These are phyloP conservation scores for Mortierella sp. DNA, from an alignment of 371 early-diverging fungal species.

Conservation along the genomic window DNA sequence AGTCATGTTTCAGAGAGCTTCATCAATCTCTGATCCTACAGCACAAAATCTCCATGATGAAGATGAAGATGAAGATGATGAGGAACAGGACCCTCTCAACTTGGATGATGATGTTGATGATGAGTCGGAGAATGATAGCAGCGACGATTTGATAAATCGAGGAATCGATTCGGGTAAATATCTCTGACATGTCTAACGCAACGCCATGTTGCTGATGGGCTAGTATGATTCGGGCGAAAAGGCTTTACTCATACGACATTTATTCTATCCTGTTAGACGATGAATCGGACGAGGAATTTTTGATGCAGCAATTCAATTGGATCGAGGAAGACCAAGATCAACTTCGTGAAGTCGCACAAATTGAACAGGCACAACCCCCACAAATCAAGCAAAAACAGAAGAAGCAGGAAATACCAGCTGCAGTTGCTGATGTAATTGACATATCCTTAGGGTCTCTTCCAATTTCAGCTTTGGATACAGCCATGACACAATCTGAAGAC, in stretches of 20 bases:
- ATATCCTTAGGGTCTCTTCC: slow-evolving; percentile 1
- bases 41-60: slow-evolving; percentile 4
- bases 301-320: slow-evolving; percentile 56
- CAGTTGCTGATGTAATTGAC: not conserved
- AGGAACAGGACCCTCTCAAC: not conserved
- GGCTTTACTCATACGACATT: slow-evolving; percentile 1
- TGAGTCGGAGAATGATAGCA: slow-evolving; percentile 26
- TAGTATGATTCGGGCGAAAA: not conserved
- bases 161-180: slow-evolving; percentile 40
- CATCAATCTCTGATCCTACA: slow-evolving; percentile 24
- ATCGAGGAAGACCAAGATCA: slow-evolving; percentile 48
- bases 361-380: not conserved
- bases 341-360: not conserved
- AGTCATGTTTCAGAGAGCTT: slow-evolving; percentile 31
- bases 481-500: slow-evolving; percentile 54
- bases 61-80: slow-evolving; percentile 13
- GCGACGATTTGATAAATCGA: slow-evolving; percentile 42
- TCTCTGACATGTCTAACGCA: not conserved
- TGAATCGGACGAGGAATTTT: slow-evolving; percentile 42
- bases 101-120: slow-evolving; percentile 10
- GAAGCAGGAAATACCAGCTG: not conserved
- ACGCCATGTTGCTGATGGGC: not conserved
- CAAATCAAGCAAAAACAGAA: slow-evolving; percentile 4
- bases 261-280: slow-evolving; percentile 26
- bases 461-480: slow-evolving; percentile 12